These are phyloP conservation scores for Oldenlandia corymbosa DNA, from an alignment of 257 asterid genomes.

Conservation along the genomic window DNA sequence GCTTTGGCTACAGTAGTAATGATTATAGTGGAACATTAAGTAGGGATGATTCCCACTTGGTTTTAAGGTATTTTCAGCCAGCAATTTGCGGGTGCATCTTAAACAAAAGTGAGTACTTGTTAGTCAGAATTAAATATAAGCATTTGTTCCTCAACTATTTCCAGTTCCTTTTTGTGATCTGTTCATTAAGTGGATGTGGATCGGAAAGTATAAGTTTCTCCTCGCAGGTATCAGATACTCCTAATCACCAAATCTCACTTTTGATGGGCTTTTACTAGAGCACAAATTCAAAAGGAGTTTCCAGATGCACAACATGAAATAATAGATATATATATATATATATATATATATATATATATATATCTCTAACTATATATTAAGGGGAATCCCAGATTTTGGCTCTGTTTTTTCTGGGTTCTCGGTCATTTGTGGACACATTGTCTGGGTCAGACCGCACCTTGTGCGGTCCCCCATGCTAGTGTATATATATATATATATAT, in stretches of 20 bases:
- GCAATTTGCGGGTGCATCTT: conserved; percentile 1
- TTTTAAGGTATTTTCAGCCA: background rate
- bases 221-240: background rate
- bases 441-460: too few relatives aligned
- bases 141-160: background rate
- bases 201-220: background rate
- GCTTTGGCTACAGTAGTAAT: background rate
- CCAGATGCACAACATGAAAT: background rate
- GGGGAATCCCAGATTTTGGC: too few relatives aligned
- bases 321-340: background rate
- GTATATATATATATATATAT: too few relatives aligned
- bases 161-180: background rate
- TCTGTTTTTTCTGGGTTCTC: too few relatives aligned
- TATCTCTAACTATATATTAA: too few relatives aligned
- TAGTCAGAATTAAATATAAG: too few relatives aligned
- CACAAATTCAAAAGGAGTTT: background rate
- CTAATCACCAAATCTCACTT: background rate
- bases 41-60: background rate
- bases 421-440: too few relatives aligned
- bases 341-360: background rate
- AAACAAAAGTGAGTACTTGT: background rate
- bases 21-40: background rate
- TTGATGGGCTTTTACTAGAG: background rate
- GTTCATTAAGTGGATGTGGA: background rate
- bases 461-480: too few relatives aligned